A percentile compares a stretch with the other conserved stretches of the same genome.
Conservation (phyloP, 106 monocot species). For the Iris macrosiphon region DNA sequence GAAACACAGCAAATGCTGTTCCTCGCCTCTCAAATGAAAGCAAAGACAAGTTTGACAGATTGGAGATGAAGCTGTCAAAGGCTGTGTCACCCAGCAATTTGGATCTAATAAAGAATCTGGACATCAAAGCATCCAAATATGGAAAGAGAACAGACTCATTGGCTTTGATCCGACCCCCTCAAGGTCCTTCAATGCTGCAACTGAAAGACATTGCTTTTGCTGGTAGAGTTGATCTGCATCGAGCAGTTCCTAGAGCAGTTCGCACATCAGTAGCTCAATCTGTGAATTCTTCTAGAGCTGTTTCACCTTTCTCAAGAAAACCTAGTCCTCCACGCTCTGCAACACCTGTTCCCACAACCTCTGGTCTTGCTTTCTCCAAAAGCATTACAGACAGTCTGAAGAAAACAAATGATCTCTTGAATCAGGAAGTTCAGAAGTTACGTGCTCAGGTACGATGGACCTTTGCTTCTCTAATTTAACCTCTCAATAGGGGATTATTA, state of each 20-base stretch:
- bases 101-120: constrained; percentile 45
- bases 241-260: constrained; percentile 25
- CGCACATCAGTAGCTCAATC: constrained; percentile 34
- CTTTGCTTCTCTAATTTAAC: not conserved
- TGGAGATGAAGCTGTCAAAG: constrained; percentile 30
- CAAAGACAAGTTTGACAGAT: constrained; percentile 65
- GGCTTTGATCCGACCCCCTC: constrained; percentile 28
- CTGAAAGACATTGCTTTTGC: constrained; percentile 46
- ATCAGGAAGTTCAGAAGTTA: constrained; percentile 64
- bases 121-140: constrained; percentile 49
- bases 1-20: constrained; percentile 19
- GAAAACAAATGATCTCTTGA: constrained; percentile 74
- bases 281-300: constrained; percentile 58
- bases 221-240: constrained; percentile 27
- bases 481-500: not conserved
- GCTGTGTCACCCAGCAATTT: constrained; percentile 33
- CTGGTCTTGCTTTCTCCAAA: constrained; percentile 75
- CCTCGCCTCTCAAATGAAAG: constrained; percentile 49
- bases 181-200: constrained; percentile 31
- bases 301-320: constrained; percentile 81
- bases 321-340: constrained; percentile 67
- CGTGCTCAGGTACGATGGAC: constrained; percentile 47
- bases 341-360: constrained; percentile 62
- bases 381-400: constrained; percentile 48
- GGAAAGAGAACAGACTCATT: constrained; percentile 41